Evolutionary conservation across 1,139 yeast genomes (phyloP), one percentile per base, ranked within the genome.

Genomic region (Lodderomyces theae): DNA sequence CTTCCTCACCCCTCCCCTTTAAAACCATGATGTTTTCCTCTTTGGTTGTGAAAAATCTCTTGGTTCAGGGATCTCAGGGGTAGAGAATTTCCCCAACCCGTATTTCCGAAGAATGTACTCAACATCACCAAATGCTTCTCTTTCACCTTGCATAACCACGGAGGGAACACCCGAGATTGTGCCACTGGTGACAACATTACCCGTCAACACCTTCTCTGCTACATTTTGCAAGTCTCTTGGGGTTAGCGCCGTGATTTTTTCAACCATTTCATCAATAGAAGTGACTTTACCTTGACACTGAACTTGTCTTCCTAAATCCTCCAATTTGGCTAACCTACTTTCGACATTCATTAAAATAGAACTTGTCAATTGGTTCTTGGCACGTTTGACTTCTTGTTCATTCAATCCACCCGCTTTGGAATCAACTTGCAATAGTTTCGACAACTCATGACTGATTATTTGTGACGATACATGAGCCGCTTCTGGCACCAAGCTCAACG

Each of bases 251-350:
- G 84, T 88, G 46, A 92, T 89, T 54, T 82, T 82, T 9, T 65
- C 69, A 43, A 92, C 83, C 96, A 92, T 89, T 54, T 89, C 96
- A 32, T 74, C 70, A 7, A 89, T 84, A 11, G 87, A 80, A n/a
- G 92, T 77, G 51, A 86, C 76, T 51, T 76, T 76, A 34, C 88
- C 89, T 56, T 86, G 89, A 42, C 88, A 80, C 63, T 87, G 95
- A 23, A 92, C 80, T 63, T 92, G 98, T 61, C 98, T 80, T 10
- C 98, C 98, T 63, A 90, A 73, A 57, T 92, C 98, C 62, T 92
- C 98, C 41, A 92, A 70, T 53, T 86, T 90, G 13, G 95, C 95
- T 71, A 92, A 76, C 59, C 86, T 88, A 51, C 94, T 82, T 61
- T 92, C 98, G 37, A 90, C 75, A 56, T 90, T 92, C 96, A 92